A percentile compares a stretch with the other conserved stretches of the same genome.
Evolutionary conservation across 345 rosid species (phyloP).

Genomic region (Salix brachista): DNA sequence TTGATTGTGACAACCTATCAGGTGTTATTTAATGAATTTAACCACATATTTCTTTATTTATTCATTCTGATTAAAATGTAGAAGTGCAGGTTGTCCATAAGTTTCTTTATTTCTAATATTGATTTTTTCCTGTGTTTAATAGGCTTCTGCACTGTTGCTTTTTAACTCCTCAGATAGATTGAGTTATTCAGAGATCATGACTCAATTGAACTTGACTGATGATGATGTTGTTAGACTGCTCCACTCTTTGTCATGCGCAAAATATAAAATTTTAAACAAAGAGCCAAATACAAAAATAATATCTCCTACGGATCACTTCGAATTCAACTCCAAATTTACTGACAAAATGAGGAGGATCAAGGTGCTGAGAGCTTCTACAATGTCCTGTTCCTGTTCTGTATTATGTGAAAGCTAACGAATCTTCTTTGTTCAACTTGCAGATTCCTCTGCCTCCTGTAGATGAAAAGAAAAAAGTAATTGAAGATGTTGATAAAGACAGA

Average conservation of each 20-base stretch:
- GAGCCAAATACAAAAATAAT: conserved; percentile 32
- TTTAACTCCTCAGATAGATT: conserved; percentile 37
- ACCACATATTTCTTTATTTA: background rate
- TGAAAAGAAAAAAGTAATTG: conserved; percentile 34
- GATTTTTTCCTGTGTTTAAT: background rate
- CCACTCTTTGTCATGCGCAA: conserved; percentile 41
- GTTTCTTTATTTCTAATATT: background rate
- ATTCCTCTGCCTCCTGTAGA: conserved; percentile 37
- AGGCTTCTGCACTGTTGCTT: conserved; percentile 41
- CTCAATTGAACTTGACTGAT: conserved; percentile 28
- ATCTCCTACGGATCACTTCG: conserved; percentile 37
- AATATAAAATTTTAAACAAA: conserved; percentile 40
- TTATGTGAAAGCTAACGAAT: background rate
- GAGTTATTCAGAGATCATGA: conserved; percentile 39
- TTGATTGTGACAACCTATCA: conserved; percentile 50
- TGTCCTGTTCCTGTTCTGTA: background rate
- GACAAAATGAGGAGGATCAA: conserved; percentile 43
- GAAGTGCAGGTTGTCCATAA: background rate
- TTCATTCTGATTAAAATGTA: background rate
- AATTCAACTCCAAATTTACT: conserved; percentile 36
- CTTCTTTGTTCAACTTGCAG: conserved; percentile 20
- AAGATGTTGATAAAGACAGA: conserved; percentile 41
- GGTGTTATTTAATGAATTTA: conserved; percentile 12
- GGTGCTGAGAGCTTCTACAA: conserved; percentile 16
- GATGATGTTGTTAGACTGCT: conserved; percentile 38